Evolutionary conservation across 2,329 filamentous ascomycete species (phyloP).

Genomic region (Clonostachys solani): DNA sequence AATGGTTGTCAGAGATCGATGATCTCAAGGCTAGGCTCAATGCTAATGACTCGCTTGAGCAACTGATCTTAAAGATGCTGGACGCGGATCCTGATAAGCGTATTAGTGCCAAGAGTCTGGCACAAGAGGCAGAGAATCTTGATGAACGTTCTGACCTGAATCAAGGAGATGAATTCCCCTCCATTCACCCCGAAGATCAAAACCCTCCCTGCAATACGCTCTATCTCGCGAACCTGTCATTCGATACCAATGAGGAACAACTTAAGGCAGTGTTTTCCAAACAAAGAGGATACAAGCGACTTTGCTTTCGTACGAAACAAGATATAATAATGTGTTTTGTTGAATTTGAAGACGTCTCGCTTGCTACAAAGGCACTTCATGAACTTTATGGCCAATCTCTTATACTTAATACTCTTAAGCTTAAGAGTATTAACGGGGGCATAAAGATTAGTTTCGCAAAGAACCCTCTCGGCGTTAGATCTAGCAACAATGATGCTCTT

Average conservation of each 20-base stretch:
- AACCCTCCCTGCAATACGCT: slow-evolving; percentile 97
- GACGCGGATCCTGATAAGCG: slow-evolving; percentile 43
- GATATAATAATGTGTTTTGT: slow-evolving; percentile 99
- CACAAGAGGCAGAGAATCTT: too few species aligned
- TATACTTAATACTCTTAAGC: slow-evolving; percentile 62
- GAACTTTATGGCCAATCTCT: slow-evolving; percentile 89
- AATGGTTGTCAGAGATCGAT: slow-evolving; percentile 50
- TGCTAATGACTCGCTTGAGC: slow-evolving; percentile 42
- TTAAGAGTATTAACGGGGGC: slow-evolving; percentile 91
- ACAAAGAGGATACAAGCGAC: slow-evolving; percentile 88
- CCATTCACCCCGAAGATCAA: slow-evolving; percentile 89
- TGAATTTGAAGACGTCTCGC: slow-evolving; percentile 91
- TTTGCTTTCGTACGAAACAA: slow-evolving; percentile 91
- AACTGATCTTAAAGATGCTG: slow-evolving; percentile 49
- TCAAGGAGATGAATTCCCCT: slow-evolving; percentile 53
- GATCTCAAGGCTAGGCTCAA: slow-evolving; percentile 42
- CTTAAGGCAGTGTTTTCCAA: slow-evolving; percentile 90
- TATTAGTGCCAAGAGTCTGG: slow-evolving; percentile 23
- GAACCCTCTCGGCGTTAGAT: slow-evolving; percentile 27
- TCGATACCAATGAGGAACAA: slow-evolving; percentile 91
- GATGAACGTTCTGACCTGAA: too few species aligned
- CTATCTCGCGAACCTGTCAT: slow-evolving; percentile 93
- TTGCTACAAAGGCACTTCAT: slow-evolving; percentile 83
- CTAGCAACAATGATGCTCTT: too few species aligned
- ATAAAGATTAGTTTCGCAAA: slow-evolving; percentile 97